Base-by-base conservation (phyloP, 2,329 filamentous ascomycete genomes). In the Cladosporium sp. region DNA sequence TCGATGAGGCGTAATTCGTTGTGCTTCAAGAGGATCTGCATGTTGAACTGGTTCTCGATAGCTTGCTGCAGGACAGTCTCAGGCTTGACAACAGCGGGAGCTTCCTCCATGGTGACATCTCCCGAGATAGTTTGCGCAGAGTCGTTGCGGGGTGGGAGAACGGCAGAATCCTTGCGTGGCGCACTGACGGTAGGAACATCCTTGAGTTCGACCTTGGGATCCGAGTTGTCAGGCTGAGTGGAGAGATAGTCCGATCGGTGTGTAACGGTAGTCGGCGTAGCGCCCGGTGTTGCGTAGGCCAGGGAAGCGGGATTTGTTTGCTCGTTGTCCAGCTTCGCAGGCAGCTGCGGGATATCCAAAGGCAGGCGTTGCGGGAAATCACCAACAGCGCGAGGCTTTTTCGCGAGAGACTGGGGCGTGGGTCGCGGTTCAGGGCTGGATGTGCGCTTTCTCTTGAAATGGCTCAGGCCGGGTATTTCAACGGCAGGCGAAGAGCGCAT, bases 11-110 rank as follows among this genome's bases (percentile, higher is more conserved):
- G 91, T 66, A 98, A 81, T 81, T 99, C 95, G 74, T 95, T 89
- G 79, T 99, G 95, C 83, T 97, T 98, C 76, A 96, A 82, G 69
- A 98, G 81, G 62, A 98, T 93, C 81, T 97, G 93, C 70, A 95
- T 86, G 74, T 93, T 91, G 77, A 98, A 90, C 79, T 97, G 91
- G 68, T 92, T 88, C 75, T 93, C 89, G 75, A 98, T 90, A 39
- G 86, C 85, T 71, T 93, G 89, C 75, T 87, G 87, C 68, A 90
- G 85, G 25, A 49, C 53, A 28, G 63, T 54, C 32, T 66, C 30
- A 13, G 68, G 66, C 21, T 57, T 48, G 7, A 63, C 23, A 13
- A 59, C 26, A 16, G 67, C 48, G 21, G 60, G 59, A 26, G 65
- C 62, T 21, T 67, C 67, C 25, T 61, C 46, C 66, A 71, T 69